phyloP scores from a whole-genome alignment of 345 rosid species.

The Geranium rotundifolium region DNA sequence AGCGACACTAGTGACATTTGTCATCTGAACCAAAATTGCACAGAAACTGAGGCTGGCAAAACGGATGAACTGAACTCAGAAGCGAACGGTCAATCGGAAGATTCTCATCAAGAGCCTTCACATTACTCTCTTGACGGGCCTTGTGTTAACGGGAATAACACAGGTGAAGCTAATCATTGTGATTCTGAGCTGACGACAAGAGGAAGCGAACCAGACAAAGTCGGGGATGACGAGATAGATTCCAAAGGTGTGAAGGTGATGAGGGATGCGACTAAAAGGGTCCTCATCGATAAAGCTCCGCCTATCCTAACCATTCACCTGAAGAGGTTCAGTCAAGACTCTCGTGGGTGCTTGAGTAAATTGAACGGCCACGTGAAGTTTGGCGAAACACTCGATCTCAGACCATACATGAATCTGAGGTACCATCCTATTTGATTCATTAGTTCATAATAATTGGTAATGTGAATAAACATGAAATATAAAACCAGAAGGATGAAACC shows the following conservation, averaged over 20 bases:
- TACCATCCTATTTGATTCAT: conserved; percentile 24
- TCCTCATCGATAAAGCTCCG: conserved; percentile 66
- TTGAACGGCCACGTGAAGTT: conserved; percentile 83
- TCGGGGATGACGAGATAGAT: conserved; percentile 32
- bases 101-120: conserved; percentile 15
- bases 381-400: conserved; percentile 54
- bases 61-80: conserved; percentile 8
- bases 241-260: conserved; percentile 43
- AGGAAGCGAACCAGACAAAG: conserved; percentile 27
- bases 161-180: conserved; percentile 16
- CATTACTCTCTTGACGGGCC: conserved; percentile 24
- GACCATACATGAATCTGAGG: conserved; percentile 78
- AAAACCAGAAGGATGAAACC: too few species aligned
- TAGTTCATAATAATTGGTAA: too few species aligned
- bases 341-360: conserved; percentile 86
- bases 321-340: conserved; percentile 90
- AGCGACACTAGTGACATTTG: conserved; percentile 10
- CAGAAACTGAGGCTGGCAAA: conserved; percentile 17
- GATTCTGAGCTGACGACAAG: conserved; percentile 18
- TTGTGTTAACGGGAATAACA: conserved; percentile 10
- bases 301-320: conserved; percentile 77
- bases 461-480: too few species aligned
- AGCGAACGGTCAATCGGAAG: conserved; percentile 10
- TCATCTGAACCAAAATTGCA: conserved; percentile 17
- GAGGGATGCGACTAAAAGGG: conserved; percentile 87